Conservation (phyloP, 768 basidiomycete species). For the Lactarius evosmus region DNA sequence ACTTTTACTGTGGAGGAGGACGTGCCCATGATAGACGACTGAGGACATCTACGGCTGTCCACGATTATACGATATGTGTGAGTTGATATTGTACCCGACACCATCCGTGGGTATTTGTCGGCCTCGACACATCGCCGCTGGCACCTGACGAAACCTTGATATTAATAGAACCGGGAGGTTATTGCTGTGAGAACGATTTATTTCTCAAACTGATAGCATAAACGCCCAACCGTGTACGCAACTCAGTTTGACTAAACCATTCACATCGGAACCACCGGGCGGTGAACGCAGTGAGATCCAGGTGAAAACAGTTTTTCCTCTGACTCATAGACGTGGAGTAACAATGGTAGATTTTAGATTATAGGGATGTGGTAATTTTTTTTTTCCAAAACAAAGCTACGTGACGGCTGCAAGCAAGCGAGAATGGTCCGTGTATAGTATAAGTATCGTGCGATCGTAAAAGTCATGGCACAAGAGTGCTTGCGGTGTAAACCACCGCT, state of each 20-base stretch:
- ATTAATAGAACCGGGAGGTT: too few species aligned
- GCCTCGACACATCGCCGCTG: too few species aligned
- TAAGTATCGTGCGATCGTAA: neutral
- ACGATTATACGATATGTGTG: neutral
- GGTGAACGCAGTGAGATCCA: too few species aligned
- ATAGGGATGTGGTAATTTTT: neutral
- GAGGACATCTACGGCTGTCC: neutral
- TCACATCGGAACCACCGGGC: too few species aligned
- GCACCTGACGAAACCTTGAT: too few species aligned
- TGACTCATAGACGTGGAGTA: neutral
- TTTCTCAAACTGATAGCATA: too few species aligned
- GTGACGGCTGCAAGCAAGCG: neutral
- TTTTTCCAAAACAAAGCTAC: neutral
- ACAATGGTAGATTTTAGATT: neutral
- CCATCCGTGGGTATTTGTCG: too few species aligned
- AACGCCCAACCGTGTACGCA: too few species aligned
- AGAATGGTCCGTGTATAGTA: neutral
- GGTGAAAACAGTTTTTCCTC: too few species aligned
- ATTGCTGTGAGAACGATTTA: too few species aligned
- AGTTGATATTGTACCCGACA: neutral
- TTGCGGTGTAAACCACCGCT: too few species aligned
- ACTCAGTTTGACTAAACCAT: too few species aligned
- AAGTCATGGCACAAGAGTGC: neutral
- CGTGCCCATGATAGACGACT: neutral
- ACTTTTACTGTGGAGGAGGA: slow-evolving; percentile 36